Evolutionary conservation across 257 asterid species (phyloP).

Genomic region (Mitragyna speciosa): DNA sequence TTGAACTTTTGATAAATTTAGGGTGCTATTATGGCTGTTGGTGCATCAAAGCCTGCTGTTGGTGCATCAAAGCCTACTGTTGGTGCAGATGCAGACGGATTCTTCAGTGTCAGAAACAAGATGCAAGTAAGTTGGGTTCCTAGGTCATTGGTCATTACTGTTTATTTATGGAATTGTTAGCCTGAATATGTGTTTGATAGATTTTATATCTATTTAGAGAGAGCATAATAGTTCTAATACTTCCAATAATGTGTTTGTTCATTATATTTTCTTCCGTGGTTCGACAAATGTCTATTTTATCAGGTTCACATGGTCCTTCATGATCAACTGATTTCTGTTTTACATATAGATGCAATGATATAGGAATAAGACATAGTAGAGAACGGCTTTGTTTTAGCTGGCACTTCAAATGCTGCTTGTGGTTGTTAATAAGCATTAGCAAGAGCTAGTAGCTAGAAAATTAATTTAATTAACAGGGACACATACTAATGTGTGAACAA

Average conservation of each 20-base stretch:
- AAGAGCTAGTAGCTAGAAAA: not conserved
- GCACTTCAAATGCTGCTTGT: not conserved
- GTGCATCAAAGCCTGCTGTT: no score
- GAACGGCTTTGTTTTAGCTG: not conserved
- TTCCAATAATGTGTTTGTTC: not conserved
- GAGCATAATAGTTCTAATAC: not conserved
- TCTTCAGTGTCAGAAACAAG: slow-evolving; percentile 63
- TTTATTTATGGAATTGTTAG: not conserved
- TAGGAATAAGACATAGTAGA: not conserved
- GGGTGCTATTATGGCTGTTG: slow-evolving; percentile 99
- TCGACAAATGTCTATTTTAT: not conserved
- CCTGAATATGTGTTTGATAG: not conserved
- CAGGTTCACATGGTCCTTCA: not conserved
- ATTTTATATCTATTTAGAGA: not conserved
- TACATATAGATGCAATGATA: not conserved
- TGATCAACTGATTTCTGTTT: not conserved
- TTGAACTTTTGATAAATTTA: slow-evolving; percentile 21
- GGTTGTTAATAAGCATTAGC: not conserved
- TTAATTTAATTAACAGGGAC: not conserved
- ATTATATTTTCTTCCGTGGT: no score
- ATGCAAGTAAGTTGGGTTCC: slow-evolving; percentile 66
- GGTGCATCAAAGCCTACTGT: slow-evolving; percentile 87
- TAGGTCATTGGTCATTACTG: not conserved
- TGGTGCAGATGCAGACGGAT: slow-evolving; percentile 66
- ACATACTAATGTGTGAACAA: not conserved